Conservation (phyloP, 225 moss, liverwort and hornwort species). For the Ulota crispa region DNA sequence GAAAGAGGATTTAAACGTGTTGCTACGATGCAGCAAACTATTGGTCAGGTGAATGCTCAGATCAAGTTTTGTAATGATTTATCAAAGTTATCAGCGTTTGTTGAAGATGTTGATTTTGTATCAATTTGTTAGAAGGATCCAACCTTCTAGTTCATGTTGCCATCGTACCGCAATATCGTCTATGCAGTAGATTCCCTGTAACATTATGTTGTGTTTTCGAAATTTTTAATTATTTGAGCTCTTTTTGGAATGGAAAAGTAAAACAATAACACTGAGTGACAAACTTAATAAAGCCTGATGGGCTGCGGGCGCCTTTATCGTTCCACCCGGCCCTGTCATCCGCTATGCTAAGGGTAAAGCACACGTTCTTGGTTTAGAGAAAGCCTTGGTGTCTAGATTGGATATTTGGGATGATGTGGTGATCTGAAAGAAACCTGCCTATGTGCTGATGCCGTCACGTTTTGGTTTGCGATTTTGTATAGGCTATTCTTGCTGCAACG, state of each 20-base stretch:
- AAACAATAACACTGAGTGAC: too few species aligned
- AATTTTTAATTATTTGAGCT: too few species aligned
- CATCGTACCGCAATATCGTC: neutral
- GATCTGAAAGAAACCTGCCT: neutral
- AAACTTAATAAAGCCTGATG: too few species aligned
- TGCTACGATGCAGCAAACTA: slow-evolving; percentile 84
- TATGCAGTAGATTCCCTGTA: neutral
- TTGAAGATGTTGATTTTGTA: neutral
- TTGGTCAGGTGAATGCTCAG: slow-evolving; percentile 68
- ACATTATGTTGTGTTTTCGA: too few species aligned
- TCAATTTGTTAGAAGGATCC: neutral
- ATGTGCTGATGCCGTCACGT: neutral
- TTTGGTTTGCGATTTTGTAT: slow-evolving; percentile 12
- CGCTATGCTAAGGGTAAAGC: too few species aligned
- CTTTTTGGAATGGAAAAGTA: too few species aligned
- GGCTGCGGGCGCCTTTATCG: too few species aligned
- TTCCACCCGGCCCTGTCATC: too few species aligned
- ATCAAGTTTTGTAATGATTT: neutral
- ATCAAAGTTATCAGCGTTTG: neutral
- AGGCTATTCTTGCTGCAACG: slow-evolving; percentile 93
- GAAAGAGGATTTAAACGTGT: slow-evolving; percentile 95
- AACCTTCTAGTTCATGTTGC: neutral
- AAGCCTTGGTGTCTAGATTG: neutral
- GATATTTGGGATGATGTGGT: neutral
- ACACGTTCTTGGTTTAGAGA: neutral